Percentiles rank a stretch among this genome's conserved stretches.
Conservation (phyloP, 2,329 filamentous ascomycete species). For the Talaromyces verruculosus region DNA sequence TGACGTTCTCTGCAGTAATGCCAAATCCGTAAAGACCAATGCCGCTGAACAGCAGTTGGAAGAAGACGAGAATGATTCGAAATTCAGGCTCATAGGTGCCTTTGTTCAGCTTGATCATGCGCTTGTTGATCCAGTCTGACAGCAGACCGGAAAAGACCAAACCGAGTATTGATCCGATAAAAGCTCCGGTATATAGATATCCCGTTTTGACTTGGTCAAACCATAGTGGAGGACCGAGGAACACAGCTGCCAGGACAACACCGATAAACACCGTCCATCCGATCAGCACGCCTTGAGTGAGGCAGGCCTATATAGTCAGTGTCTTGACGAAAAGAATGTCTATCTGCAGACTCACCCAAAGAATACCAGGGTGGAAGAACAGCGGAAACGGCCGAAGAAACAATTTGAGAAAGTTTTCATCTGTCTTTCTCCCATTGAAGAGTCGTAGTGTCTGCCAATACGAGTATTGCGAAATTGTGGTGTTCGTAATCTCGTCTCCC, state of each 20-base stretch:
- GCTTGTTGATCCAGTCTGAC: constrained; percentile 69
- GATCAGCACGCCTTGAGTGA: constrained; percentile 87
- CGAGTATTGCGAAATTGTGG: constrained; percentile 27
- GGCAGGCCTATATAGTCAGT: constrained; percentile 47
- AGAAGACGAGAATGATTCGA: constrained; percentile 76
- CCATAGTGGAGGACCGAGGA: constrained; percentile 76
- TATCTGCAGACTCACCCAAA: constrained; percentile 57
- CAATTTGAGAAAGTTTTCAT: constrained; percentile 68
- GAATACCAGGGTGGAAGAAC: constrained; percentile 78
- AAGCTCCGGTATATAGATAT: constrained; percentile 83
- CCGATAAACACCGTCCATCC: constrained; percentile 95
- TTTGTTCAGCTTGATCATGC: constrained; percentile 70
- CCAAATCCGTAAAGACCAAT: constrained; percentile 84
- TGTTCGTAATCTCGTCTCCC: background rate
- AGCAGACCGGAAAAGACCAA: constrained; percentile 73
- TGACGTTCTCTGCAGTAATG: constrained; percentile 63
- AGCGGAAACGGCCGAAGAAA: constrained; percentile 75
- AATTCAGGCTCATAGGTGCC: constrained; percentile 93
- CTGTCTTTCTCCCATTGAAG: constrained; percentile 79
- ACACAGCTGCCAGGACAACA: constrained; percentile 77
- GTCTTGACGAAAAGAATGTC: background rate
- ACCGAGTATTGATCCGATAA: constrained; percentile 76
- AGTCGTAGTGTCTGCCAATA: constrained; percentile 63
- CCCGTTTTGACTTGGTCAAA: constrained; percentile 79
- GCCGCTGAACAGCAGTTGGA: constrained; percentile 74